Evolutionary conservation across 1,284 basidiomycete species (phyloP).

Genomic region (Microbotryum violaceum): DNA sequence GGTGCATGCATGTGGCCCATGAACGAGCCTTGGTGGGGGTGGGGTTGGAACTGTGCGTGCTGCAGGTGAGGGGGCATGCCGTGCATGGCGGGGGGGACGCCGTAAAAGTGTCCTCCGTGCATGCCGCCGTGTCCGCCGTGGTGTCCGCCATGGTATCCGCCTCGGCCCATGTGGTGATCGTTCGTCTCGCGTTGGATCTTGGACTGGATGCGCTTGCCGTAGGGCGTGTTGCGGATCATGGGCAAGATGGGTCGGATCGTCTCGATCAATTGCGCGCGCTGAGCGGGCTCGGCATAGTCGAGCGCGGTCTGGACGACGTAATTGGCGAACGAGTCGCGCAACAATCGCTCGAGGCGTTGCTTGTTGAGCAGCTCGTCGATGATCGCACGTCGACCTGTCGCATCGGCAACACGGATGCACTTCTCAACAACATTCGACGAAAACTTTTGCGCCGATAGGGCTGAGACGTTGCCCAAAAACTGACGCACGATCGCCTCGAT

Average conservation of each 20-base stretch:
- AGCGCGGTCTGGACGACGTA: constrained; percentile 65
- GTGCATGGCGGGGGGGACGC: constrained; percentile 10
- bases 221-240: constrained; percentile 91
- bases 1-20: constrained; percentile 10
- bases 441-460: constrained; percentile 97
- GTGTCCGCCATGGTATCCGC: constrained; percentile 13
- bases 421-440: constrained; percentile 81
- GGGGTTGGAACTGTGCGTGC: constrained; percentile 14
- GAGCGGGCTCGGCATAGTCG: constrained; percentile 84
- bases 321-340: constrained; percentile 62
- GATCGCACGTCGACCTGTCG: constrained; percentile 83
- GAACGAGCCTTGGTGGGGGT: constrained; percentile 13
- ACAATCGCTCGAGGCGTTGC: constrained; percentile 85
- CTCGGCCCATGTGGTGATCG: constrained; percentile 11
- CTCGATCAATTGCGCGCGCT: constrained; percentile 73
- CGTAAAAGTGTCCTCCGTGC: constrained; percentile 23
- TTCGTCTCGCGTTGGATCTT: constrained; percentile 58
- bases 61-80: constrained; percentile 11
- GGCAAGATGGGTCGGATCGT: constrained; percentile 91
- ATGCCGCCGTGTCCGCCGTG: constrained; percentile 15
- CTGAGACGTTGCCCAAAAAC: constrained; percentile 95
- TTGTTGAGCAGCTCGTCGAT: constrained; percentile 95
- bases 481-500: constrained; percentile 96
- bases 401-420: constrained; percentile 97
- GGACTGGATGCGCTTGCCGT: constrained; percentile 95